Base-by-base conservation (phyloP, 2,329 filamentous ascomycete species). In the Thielaviopsis populi region DNA sequence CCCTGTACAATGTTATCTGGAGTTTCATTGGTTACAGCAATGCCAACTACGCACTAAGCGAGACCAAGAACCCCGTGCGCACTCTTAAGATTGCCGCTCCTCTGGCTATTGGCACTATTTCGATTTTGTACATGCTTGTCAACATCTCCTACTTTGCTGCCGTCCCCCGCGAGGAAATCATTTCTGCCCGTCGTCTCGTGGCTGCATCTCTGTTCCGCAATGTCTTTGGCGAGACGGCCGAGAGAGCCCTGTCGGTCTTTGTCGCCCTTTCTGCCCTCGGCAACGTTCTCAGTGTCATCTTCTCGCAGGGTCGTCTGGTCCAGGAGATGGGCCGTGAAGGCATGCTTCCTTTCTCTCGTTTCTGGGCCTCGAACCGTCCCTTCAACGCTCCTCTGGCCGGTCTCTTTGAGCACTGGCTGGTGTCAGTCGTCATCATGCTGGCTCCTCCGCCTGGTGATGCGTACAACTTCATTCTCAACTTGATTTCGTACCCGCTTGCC, bases 1-100 rank as follows among this genome's bases (percentile, higher is more conserved):
- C 85, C 0, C 74, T 88, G 0, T 87, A 86, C 76, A 88, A 87
- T 68, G 84, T 88, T 67, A 84, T 88, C 69, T 88, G 84, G 80
- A 83, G 80, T 66, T 88, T 83, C 69, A 80, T 85, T 68, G 85
- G 85, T 27, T 86, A 85, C 76, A 81, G 78, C 74, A 87, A 86
- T 71, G 84, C 83, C 70, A 86, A 86, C 74, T 85, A 87, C 69
- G 82, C 79, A 56, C 75, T 84, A 40, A 81, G 79, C 69, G 85
- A 88, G 74, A 85, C 83, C 58, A 83, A 79, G 70, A 81, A 86
- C 72, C 85, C 85, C 0, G 79, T 84, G 4, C 77, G 77, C 27
- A 88, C 84, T 0, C 77, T 88, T 65, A 84, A 83, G 72, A 79
- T 83, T 59, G 84, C 84, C n/a, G 83, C 82, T 0, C 81, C 84